Evolutionary conservation across 441 rosid genomes (phyloP).

Genomic region (Theobroma grandiflorum): DNA sequence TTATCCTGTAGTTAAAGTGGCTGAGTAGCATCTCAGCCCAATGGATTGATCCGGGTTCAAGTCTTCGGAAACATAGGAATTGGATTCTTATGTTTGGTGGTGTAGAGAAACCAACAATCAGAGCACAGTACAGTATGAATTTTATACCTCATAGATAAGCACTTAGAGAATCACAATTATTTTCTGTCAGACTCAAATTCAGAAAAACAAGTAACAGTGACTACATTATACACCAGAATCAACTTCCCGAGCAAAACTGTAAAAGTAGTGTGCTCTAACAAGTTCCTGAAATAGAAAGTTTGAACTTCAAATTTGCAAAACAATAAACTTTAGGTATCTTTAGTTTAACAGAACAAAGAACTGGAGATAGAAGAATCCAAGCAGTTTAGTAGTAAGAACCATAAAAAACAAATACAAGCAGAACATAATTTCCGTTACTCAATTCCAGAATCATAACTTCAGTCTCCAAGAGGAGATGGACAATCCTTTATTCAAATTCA

Average conservation of each 20-base stretch:
- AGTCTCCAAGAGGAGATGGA: background rate
- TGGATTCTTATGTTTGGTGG: constrained; percentile 11
- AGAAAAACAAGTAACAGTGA: background rate
- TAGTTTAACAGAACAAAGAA: background rate
- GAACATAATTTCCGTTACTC: background rate
- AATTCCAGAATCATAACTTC: background rate
- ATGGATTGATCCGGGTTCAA: background rate
- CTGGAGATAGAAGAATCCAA: background rate
- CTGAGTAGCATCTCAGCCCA: constrained; percentile 1
- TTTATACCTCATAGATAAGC: constrained; percentile 5
- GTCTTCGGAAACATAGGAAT: background rate
- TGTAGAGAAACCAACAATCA: constrained; percentile 10
- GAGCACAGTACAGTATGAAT: background rate
- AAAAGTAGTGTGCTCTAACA: background rate
- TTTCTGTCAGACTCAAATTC: constrained; percentile 4
- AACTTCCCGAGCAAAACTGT: background rate
- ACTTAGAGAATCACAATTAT: background rate
- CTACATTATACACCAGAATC: constrained; percentile 12
- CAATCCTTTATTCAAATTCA: constrained; percentile 5
- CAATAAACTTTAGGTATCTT: background rate
- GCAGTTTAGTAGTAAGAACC: background rate
- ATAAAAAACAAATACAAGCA: constrained; percentile 12
- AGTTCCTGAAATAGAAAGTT: constrained; percentile 13
- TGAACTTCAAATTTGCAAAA: constrained; percentile 11
- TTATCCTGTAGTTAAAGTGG: constrained; percentile 12